Conservation (phyloP, 441 rosid species). For the Brassica balearica region DNA sequence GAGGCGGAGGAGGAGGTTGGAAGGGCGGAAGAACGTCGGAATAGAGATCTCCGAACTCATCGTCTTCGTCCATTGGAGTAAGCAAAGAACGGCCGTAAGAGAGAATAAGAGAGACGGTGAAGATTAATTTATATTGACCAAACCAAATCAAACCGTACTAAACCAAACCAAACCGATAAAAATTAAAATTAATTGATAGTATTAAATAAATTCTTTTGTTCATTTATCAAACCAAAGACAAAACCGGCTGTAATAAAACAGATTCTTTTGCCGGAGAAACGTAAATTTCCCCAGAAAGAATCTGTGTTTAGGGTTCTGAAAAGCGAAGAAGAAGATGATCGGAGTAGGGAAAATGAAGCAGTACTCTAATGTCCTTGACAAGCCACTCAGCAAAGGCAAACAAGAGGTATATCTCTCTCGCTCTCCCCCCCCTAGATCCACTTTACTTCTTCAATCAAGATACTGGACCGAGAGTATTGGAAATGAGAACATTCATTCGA, state of each 20-base stretch:
- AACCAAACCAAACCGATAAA: neutral
- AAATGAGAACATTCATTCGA: slow-evolving; percentile 20
- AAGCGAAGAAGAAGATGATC: slow-evolving; percentile 62
- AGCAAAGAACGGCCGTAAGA: slow-evolving; percentile 31
- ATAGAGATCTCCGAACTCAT: slow-evolving; percentile 99
- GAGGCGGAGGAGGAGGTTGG: slow-evolving; percentile 50
- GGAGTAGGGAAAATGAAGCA: slow-evolving; percentile 95
- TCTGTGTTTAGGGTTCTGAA: slow-evolving; percentile 39
- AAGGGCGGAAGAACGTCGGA: slow-evolving; percentile 77
- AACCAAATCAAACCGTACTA: neutral
- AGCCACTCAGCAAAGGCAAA: slow-evolving; percentile 96
- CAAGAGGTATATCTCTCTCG: slow-evolving; percentile 68
- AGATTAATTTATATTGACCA: slow-evolving; percentile 25
- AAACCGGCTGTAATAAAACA: slow-evolving; percentile 9
- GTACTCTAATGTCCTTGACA: slow-evolving; percentile 91
- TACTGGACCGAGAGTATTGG: slow-evolving; percentile 25
- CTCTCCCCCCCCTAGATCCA: slow-evolving; percentile 26
- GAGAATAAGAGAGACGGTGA: neutral
- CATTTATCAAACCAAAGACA: slow-evolving; percentile 10
- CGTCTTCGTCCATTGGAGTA: slow-evolving; percentile 83
- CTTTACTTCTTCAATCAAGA: slow-evolving; percentile 19
- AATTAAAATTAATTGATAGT: neutral
- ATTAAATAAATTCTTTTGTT: neutral
- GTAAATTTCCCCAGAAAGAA: slow-evolving; percentile 10
- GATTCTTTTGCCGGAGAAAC: slow-evolving; percentile 18